A percentile compares a stretch with the other conserved stretches of the same genome.
These are phyloP conservation scores for Paraphoma chrysanthemicola DNA, from an alignment of 2,329 filamentous ascomycete species.

Conservation along the genomic window DNA sequence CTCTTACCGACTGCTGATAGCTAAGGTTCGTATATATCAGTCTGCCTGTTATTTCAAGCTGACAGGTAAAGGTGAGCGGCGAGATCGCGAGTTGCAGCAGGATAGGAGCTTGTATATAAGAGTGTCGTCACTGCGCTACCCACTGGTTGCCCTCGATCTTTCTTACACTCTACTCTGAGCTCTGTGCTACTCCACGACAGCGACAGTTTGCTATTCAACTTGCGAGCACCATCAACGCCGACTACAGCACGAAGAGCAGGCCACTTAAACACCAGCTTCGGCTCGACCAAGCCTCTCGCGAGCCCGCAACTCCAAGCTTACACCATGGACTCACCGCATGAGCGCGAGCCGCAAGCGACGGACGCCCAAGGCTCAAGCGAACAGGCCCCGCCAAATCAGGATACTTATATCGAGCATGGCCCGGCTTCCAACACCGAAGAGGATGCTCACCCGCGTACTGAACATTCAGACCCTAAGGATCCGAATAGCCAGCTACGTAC, in stretches of 20 bases:
- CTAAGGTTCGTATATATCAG: not conserved
- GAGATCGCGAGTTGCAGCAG: not conserved
- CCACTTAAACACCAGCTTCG: not conserved
- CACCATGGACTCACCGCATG: not conserved
- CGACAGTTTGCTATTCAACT: not conserved
- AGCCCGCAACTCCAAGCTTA: not conserved
- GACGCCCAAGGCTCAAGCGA: not conserved
- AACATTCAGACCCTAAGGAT: not conserved
- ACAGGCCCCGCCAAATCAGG: not conserved
- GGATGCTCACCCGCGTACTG: not conserved
- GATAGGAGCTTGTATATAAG: not conserved
- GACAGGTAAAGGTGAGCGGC: not conserved
- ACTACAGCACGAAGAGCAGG: not conserved
- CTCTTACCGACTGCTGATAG: not conserved
- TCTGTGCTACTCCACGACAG: not conserved
- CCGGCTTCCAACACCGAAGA: not conserved
- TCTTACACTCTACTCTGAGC: not conserved
- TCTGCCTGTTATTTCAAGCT: not conserved
- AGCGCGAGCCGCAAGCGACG: not conserved
- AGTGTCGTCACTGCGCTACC: not conserved
- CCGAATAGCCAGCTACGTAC: not conserved
- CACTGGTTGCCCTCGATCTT: not conserved
- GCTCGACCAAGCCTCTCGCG: not conserved
- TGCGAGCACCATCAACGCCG: not conserved
- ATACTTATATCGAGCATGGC: not conserved